phyloP scores from a whole-genome alignment of 768 basidiomycete genomes.

The Tremella fuciformis region DNA sequence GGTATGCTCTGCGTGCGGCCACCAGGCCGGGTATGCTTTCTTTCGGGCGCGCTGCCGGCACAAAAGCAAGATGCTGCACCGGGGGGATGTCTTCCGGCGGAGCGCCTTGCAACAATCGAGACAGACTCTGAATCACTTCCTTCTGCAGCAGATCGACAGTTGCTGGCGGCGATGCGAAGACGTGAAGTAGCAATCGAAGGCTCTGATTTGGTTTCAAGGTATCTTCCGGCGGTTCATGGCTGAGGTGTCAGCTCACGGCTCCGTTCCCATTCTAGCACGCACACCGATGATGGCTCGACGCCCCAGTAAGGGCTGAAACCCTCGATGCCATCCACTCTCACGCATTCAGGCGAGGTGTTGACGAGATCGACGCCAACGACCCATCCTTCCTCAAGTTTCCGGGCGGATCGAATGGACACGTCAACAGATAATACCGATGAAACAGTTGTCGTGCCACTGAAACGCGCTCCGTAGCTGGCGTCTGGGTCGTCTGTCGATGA shows the following conservation, averaged over 20 bases:
- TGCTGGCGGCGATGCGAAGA: not conserved
- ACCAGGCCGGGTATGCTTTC: slow-evolving; percentile 51
- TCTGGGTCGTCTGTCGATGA: slow-evolving; percentile 2
- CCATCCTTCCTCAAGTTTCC: not conserved
- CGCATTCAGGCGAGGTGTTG: not conserved
- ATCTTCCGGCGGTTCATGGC: not conserved
- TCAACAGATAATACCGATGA: not conserved
- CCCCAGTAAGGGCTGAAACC: slow-evolving; percentile 11
- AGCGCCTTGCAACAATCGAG: not conserved
- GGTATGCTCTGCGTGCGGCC: not conserved
- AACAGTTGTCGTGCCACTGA: not conserved
- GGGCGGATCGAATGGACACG: not conserved
- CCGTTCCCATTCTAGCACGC: too few species aligned
- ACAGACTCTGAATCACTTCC: not conserved
- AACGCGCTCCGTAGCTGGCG: not conserved
- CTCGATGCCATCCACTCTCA: not conserved
- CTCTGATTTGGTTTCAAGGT: slow-evolving; percentile 4
- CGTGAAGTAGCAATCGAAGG: not conserved
- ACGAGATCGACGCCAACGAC: not conserved
- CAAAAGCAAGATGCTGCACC: not conserved
- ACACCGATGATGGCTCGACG: not conserved
- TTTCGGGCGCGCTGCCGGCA: slow-evolving; percentile 44
- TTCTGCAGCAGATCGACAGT: slow-evolving; percentile 2
- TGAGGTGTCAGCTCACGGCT: too few species aligned
- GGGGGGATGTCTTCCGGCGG: not conserved